A percentile compares a stretch with the other conserved stretches of the same genome.
These are phyloP conservation scores for Elongisporangium anandrum DNA, from an alignment of 352 stramenopile species.

Conservation along the genomic window DNA sequence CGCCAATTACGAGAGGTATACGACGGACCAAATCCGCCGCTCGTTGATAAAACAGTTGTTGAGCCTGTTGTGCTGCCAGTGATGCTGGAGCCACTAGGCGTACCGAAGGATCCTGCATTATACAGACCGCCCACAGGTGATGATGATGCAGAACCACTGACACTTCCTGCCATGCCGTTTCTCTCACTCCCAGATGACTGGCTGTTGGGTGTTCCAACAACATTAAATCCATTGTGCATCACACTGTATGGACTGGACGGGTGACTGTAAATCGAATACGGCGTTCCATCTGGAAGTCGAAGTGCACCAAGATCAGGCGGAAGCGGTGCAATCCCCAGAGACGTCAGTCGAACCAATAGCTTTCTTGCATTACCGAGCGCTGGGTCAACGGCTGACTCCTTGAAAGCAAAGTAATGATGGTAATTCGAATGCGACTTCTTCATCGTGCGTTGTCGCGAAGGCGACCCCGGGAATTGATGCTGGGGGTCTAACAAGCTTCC, in stretches of 20 bases:
- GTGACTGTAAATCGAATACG: constrained; percentile 81
- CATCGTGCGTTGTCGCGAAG: constrained; percentile 48
- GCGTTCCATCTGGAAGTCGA: constrained; percentile 52
- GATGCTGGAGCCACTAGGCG: neutral
- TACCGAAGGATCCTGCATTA: neutral
- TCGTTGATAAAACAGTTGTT: neutral
- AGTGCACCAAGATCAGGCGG: constrained; percentile 87
- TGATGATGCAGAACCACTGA: neutral
- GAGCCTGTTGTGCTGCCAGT: neutral
- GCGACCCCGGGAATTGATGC: constrained; percentile 41
- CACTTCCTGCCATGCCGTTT: neutral
- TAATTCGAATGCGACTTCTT: constrained; percentile 66
- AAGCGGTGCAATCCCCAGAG: constrained; percentile 90
- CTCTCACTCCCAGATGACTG: neutral
- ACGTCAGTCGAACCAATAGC: constrained; percentile 85
- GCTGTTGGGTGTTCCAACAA: constrained; percentile 1
- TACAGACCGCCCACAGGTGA: neutral
- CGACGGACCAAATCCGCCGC: constrained; percentile 12
- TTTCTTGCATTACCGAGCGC: constrained; percentile 82
- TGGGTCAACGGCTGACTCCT: constrained; percentile 79
- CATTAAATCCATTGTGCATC: constrained; percentile 8
- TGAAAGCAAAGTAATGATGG: constrained; percentile 72
- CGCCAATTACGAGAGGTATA: constrained; percentile 73
- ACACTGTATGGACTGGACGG: constrained; percentile 58
- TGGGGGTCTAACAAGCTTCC: constrained; percentile 51